Conservation (phyloP, 1,284 basidiomycete genomes). For the Thecaphora thlaspeos region DNA sequence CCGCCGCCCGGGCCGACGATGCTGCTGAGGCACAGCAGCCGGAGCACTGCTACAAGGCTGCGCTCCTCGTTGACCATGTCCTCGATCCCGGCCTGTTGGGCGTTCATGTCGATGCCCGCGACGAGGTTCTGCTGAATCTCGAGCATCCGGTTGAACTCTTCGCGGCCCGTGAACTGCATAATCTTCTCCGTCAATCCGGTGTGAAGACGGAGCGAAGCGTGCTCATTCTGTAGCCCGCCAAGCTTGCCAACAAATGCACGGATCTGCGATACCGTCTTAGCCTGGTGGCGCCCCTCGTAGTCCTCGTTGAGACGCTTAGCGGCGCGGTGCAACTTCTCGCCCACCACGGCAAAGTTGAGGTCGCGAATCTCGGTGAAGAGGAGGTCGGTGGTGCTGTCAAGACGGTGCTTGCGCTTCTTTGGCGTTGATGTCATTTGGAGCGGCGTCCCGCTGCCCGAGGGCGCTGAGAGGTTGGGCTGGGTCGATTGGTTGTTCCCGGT, state of each 20-base stretch:
- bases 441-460: constrained; percentile 29
- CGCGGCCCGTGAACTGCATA: constrained; percentile 72
- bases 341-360: constrained; percentile 90
- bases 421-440: constrained; percentile 31
- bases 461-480: constrained; percentile 16
- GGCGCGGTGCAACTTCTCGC: constrained; percentile 74
- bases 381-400: constrained; percentile 75
- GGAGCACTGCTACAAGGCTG: constrained; percentile 59
- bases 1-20: constrained; percentile 65
- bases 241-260: constrained; percentile 93
- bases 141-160: constrained; percentile 83
- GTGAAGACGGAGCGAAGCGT: constrained; percentile 83
- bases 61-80: constrained; percentile 46
- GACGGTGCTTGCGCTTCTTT: constrained; percentile 67
- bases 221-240: constrained; percentile 84
- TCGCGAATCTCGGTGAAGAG: constrained; percentile 82
- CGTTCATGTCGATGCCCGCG: constrained; percentile 60
- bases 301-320: constrained; percentile 85
- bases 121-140: constrained; percentile 97
- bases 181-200: constrained; percentile 90
- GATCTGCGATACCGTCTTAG: constrained; percentile 88
- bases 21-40: constrained; percentile 81
- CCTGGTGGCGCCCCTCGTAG: constrained; percentile 77
- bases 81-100: constrained; percentile 46
- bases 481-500: constrained; percentile 49